Evolutionary conservation across 768 basidiomycete genomes (phyloP), one percentile per base, ranked within the genome.

Genomic region (Suillus brevipes): DNA sequence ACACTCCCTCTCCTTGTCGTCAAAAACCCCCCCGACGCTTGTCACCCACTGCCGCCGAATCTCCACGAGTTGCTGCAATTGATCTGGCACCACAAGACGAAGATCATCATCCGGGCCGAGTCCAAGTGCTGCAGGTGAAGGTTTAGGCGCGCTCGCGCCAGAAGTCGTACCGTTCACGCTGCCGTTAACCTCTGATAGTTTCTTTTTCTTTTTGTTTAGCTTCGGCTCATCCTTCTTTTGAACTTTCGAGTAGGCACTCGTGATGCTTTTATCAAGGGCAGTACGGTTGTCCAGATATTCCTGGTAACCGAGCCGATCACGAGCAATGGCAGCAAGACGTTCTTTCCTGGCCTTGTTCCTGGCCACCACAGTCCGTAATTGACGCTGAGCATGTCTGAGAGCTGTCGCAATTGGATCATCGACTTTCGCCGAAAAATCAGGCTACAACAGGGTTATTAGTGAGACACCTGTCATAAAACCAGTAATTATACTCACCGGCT

Each of bases 331-430:
- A 16, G 83, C 83, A 2, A 99, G 84, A 4, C 91, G 88, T 37
- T 78, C 77, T 74, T 91, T 91, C 14, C 97, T 89, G 4, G 87
- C 85, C 70, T 95, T 94, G 81, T 99, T 99, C 64, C 87, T 83
- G 10, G 88, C 84, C 3, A 91, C 82, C 58, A 98, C 91, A 7
- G 79, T 80, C 12, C 90, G 87, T 6, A 99, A 84, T 68, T 94
- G 87, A 16, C 84, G 79, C 74, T 99, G 97, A 20, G 94, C 92
- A 50, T 93, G 89, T 3, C 97, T 90, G 1, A 99, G 85, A 1
- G 94, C 91, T 2, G 92, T 88, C 9, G 95, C 90, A 58, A 99
- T 92, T 38, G 96, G 95, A 76, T 99, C 97, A 73, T 99, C 97
- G 43, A 95, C 90, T 66, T 90, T 87, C 53, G 87, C 83, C 28